Base-by-base conservation (phyloP, 805 yeast species). In the Yarrowia porcina region DNA sequence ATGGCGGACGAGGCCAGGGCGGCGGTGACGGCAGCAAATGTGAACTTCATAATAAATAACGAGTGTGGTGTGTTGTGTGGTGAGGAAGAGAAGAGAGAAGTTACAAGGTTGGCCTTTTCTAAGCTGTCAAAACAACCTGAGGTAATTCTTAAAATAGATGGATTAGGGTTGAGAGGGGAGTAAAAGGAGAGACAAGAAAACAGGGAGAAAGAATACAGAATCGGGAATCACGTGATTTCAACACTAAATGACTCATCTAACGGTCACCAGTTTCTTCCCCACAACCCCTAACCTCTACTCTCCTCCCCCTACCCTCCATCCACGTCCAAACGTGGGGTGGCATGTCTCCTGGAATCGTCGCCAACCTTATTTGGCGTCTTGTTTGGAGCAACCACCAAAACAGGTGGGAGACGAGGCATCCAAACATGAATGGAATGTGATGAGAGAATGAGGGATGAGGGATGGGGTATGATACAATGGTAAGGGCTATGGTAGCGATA, bases 21-120 rank as follows among this genome's bases (percentile, higher is more conserved):
- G 47, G 64, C 64, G 35, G 61, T 36, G 18, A 47, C 62, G 36
- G 61, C 61, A 30, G 61, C 61, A 33, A 44, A 50, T 30, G 60
- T 61, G 38, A 52, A 32, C 45, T 49, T 52, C 64, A 61, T 61
- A 61, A 61, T 36, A 49, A 61, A 36, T 61, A 35, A 60, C 61
- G 61, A 60, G 59, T 52, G 59, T 50, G 57, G 57, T 49, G 57
- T 18, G 52, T 18, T 12, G 36, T 45, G 39, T 20, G 38, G 6
- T 18, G 21, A 17, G 23, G 57, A 50, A 23, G 57, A 50, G 38
- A 23, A 27, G 33, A 11, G 12, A 28, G 23, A 28, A 35, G 13
- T 33, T n/a, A 49, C 27, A 47, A 47, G 39, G 50, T 33, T 49
- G 39, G 38, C 28, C 21, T 32, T 49, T 49, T 49, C 30, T 32